Evolutionary conservation across 2,329 filamentous ascomycete species (phyloP), one percentile per base, ranked within the genome.

Genomic region (Xylariaceae sp.): DNA sequence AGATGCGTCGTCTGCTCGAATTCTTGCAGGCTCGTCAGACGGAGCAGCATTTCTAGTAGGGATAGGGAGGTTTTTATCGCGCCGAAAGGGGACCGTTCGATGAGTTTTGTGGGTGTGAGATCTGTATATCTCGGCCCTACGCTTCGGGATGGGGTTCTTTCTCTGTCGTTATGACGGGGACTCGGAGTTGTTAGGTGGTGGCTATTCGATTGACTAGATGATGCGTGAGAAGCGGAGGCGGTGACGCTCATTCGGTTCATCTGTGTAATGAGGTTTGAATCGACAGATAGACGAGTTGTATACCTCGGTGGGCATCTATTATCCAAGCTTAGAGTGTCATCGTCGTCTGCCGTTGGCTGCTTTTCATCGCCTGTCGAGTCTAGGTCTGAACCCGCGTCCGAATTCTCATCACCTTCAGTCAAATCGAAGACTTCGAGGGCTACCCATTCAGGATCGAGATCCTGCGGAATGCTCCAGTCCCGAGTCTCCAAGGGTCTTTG

Each of bases 1-100:
- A 96, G 80, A 65, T 96, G 91, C 0, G 89, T 91, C 41, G 84
- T 81, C 75, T 96, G 91, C 68, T 95, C 88, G 70, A 94, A 95
- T 73, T 96, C 90, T 68, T 96, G 91, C 11, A 96, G 80, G 27
- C 90, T 89, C 3, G 88, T 86, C 46, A 96, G 80, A 42, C 92
- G 89, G 46, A 96, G 81, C 34, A 96, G 77, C 76, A 92, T 94
- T 70, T 96, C 91, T 51, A 96, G 81, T 6, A 96, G 80, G 1
- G 91, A 96, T 60, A 79, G 72, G 60, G 77, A 86, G 62, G 72
- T 79, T 1, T 73, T 75, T 54, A 83, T 77, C n/a, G 74, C 71
- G 30, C 74, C 73, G 57, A 81, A 78, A 2, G 77, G 77, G 2
- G 76, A 79, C 9, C 72, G 72, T 9, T 73, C 67, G 12, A 73